Evolutionary conservation across 805 yeast genomes (phyloP), one percentile per base, ranked within the genome.

Genomic region (Ogataea trehalophila): DNA sequence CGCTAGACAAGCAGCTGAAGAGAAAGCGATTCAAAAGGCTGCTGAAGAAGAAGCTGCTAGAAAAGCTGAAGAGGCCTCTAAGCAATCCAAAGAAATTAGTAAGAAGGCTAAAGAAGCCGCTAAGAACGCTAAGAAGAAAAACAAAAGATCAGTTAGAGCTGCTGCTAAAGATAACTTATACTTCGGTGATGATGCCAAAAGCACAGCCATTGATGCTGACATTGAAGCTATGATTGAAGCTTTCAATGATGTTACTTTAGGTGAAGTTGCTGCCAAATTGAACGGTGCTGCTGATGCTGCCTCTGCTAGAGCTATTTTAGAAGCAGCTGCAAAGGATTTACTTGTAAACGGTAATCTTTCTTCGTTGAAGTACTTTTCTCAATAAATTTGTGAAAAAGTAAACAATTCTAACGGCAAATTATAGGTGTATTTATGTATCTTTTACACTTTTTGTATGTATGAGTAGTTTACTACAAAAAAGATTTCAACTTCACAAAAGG

Each of bases 121-220:
- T 67, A 96, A 94, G 79, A 88, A 87, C 59, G 97, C 97, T 45
- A 91, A 89, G 79, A 94, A 94, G 95, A 94, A 94, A 87, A 65
- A 63, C 48, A 67, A 67, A 68, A 61, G 71, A 56, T 51, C 63
- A 45, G 53, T 94, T 56, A 88, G 98, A 80, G 70, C 72, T 59
- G 75, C 90, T 49, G 88, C 81, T 56, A 89, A 91, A 76, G 97
- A 87, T 39, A 81, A 76, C 58, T 86, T 76, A 49, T 89, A 88
- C 79, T 90, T 89, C 58, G 94, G 94, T 58, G 89, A 84, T 60
- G 85, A 83, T 49, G 79, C 70, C 51, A 79, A 80, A 52, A 77
- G 92, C 42, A 74, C 80, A 50, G 70, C 72, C 50, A 83, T 86
- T 57, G 95, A 87, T 55, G 81, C 81, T 51, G 98, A 94, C 66